Evolutionary conservation across 1,139 yeast genomes (phyloP).

Genomic region (Kodamaea suecica): DNA sequence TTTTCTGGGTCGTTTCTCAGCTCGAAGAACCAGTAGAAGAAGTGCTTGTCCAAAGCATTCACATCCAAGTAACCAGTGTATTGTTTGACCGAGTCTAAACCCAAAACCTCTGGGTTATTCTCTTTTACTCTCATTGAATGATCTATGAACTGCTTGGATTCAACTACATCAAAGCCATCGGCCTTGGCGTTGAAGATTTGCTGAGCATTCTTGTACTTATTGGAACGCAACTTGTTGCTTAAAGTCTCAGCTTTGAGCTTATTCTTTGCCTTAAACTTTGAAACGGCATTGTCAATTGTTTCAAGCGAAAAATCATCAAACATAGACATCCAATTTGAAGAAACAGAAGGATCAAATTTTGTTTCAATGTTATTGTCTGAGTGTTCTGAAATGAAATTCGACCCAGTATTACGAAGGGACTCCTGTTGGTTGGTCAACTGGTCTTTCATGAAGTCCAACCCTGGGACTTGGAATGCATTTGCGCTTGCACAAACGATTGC

Average conservation of each 20-base stretch:
- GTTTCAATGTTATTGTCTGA: too few species aligned
- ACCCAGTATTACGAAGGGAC: too few species aligned
- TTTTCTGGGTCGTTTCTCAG: slow-evolving; percentile 47
- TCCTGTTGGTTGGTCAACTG: slow-evolving; percentile 2
- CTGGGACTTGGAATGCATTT: slow-evolving; percentile 5
- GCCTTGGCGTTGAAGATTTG: slow-evolving; percentile 6
- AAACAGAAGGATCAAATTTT: slow-evolving; percentile 11
- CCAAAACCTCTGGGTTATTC: slow-evolving; percentile 41
- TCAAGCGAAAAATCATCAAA: slow-evolving; percentile 17
- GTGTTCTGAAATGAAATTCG: too few species aligned
- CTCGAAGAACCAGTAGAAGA: slow-evolving; percentile 77
- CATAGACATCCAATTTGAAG: slow-evolving; percentile 31
- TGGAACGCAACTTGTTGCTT: slow-evolving; percentile 11
- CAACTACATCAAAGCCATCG: slow-evolving; percentile 11
- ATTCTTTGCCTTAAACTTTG: slow-evolving; percentile 17
- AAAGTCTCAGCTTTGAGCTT: slow-evolving; percentile 5
- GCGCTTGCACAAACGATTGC: slow-evolving; percentile 3
- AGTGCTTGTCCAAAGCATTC: slow-evolving; percentile 58
- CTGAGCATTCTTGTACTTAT: slow-evolving; percentile 2
- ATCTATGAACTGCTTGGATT: slow-evolving; percentile 23
- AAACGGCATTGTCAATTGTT: slow-evolving; percentile 19
- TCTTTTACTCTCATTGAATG: slow-evolving; percentile 42
- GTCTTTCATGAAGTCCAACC: slow-evolving; percentile 6
- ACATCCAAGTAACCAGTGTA: slow-evolving; percentile 66
- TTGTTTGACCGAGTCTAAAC: slow-evolving; percentile 58